Conservation (phyloP, 345 rosid species). For the Salix arbutifolia region DNA sequence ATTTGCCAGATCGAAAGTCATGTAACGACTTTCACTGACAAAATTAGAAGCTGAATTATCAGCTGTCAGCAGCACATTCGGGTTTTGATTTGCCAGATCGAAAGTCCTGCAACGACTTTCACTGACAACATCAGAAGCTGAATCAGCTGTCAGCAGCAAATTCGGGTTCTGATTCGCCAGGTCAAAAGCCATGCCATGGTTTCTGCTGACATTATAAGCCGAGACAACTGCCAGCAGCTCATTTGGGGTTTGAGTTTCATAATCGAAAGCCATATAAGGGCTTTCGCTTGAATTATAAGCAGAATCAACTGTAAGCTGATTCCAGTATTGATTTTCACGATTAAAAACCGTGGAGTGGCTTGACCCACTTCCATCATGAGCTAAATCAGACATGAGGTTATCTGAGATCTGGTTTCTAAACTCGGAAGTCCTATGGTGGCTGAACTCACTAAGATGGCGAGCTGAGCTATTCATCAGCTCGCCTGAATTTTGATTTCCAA, state of each 20-base stretch:
- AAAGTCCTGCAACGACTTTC: no score
- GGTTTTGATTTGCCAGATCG: neutral
- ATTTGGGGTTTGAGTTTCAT: neutral
- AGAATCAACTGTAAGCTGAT: neutral
- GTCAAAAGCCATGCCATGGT: neutral
- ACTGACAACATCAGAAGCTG: no score
- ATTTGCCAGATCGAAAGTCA: neutral
- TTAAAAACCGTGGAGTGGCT: neutral
- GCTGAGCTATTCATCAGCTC: neutral
- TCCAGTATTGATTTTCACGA: neutral
- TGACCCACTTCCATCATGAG: neutral
- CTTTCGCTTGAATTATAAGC: neutral
- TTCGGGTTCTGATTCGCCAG: neutral
- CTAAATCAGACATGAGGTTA: neutral
- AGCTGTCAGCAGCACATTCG: no score
- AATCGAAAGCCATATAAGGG: neutral
- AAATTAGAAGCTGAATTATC: no score
- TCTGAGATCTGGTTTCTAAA: neutral
- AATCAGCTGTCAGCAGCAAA: no score
- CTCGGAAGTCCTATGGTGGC: neutral
- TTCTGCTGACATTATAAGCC: neutral
- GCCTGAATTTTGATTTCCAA: neutral
- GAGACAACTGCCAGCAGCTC: neutral
- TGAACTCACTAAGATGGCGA: neutral
- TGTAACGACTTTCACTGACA: no score